Base-by-base conservation (phyloP, 2,329 filamentous ascomycete species). In the Colletotrichum caudatum region DNA sequence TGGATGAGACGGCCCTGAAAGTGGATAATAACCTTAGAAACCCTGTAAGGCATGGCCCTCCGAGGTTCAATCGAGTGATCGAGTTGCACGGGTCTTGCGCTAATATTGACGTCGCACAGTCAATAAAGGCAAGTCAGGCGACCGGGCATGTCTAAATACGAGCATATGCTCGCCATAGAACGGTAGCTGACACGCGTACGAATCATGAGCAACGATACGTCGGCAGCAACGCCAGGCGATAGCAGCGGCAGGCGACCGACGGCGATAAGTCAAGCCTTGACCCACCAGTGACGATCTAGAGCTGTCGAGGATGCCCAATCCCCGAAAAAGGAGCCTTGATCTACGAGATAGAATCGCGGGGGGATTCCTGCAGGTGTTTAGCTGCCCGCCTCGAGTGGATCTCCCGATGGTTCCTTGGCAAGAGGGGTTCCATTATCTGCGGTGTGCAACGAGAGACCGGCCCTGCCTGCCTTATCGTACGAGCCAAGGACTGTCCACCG, bases 21-120 rank as follows among this genome's bases (percentile, higher is more conserved):
- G 29, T 41, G 35, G 54, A 41, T 23, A 35, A 58, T 23, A 35
- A 20, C 9, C 35, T 39, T 39, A 8, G 5, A 51, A 41, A 35
- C 59, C 50, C 51, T 14, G 59, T 26, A 50, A 41, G 60, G n/a
- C 48, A 14, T 51, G 51, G 41, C 59, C 12, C 16, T 44, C 57
- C 65, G 61, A 33, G 60, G 66, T 44, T 69, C 66, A 59, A 65
- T 8, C 53, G 44, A 54, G 18, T 8, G 35, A 65, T 12, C 29
- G 48, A 54, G 18, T 5, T 5, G 26, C 61, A 69, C 60, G 5
- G 60, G 41, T 35, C 46, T 63, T 26, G 37, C 20, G 23, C 46
- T 39, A 59, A 50, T 59, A 20, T 53, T 14, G 37, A 59, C 66
- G 35, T 64, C 44, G 29, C 3, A n/a, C 41, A 23, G 3, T 2